Evolutionary conservation across 768 basidiomycete species (phyloP).

Genomic region (Cystoderma amianthinum): DNA sequence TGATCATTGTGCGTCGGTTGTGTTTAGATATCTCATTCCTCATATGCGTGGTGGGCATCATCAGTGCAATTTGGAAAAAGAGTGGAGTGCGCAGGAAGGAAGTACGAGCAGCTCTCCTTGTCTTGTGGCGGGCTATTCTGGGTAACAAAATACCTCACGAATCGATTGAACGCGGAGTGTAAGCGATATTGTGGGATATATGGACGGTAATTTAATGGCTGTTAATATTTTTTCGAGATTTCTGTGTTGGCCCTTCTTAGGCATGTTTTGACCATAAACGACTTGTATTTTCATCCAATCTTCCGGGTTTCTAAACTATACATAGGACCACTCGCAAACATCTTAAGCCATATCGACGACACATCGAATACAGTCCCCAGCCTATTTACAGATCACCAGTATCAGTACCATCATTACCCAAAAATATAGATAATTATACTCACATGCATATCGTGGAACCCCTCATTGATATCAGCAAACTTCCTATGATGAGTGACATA

Average conservation of each 20-base stretch:
- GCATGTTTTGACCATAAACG: too few species aligned
- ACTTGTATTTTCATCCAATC: too few species aligned
- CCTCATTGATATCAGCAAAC: slow-evolving; percentile 73
- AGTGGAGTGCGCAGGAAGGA: slow-evolving; percentile 67
- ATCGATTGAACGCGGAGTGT: slow-evolving; percentile 48
- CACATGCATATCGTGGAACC: slow-evolving; percentile 97
- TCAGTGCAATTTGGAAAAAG: slow-evolving; percentile 56
- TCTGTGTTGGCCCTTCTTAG: too few species aligned
- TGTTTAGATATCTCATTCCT: slow-evolving; percentile 77
- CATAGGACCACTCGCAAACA: not conserved
- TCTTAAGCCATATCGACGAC: slow-evolving; percentile 81
- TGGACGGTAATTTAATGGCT: slow-evolving; percentile 3
- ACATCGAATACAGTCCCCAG: slow-evolving; percentile 88
- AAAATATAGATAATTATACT: slow-evolving; percentile 22
- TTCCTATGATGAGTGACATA: slow-evolving; percentile 87
- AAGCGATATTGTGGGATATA: slow-evolving; percentile 6
- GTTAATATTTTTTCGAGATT: slow-evolving; percentile 1
- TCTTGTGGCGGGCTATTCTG: slow-evolving; percentile 65
- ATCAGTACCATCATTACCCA: slow-evolving; percentile 1
- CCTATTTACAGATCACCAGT: slow-evolving; percentile 26
- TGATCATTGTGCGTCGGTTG: slow-evolving; percentile 64
- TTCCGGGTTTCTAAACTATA: not conserved
- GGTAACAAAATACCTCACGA: slow-evolving; percentile 41
- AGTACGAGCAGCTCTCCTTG: slow-evolving; percentile 53
- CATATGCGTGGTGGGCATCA: slow-evolving; percentile 50